Base-by-base conservation (phyloP, 164 flowering plant species). In the Chloranthus sessilifolius region DNA sequence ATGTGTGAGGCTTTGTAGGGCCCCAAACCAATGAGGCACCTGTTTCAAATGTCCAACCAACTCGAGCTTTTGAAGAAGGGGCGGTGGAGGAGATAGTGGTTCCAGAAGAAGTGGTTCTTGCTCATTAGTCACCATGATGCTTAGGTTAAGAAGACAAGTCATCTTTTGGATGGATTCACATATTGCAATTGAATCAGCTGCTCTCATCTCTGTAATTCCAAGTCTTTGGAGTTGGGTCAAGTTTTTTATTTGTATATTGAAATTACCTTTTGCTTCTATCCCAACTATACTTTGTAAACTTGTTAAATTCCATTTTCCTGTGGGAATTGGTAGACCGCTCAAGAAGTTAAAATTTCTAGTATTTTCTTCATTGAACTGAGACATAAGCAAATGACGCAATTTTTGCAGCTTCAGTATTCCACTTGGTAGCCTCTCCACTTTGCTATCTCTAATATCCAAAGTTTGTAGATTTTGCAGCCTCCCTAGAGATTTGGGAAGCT, bases 401-500 rank as follows among this genome's bases (percentile, higher is more conserved):
- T 62, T 62, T n/a, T 4, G 29, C 47, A 72, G 53, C 35, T 54
- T 69, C 4, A 59, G 25, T 34, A 73, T 43, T 25, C 56, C 69
- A 16, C 5, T 48, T 5, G 73, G 74, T 11, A 77, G 48, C 28
- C 28, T 59, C 44, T 59, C 36, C 8, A 74, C 22, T n/a, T 47
- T 25, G 17, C 79, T 66, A 6, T 58, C 37, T 36, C 67, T 44
- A 11, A 74, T 34, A 52, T 77, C 74, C 43, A 74, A 41, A 2
- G 68, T 72, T 40, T 74, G 74, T 1, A 77, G 44, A 39, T 61
- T 72, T 6, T 24, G 16, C 2, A 74, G 73, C 57, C 38, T 69
- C 37, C 52, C 69, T 4, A 77, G 50, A n/a, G 77, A 57, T 28
- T 61, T 46, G 0, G 82, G 82, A 43, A 77, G 65, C 59, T 47